Conservation (phyloP, 75 land plant genomes). For the Pinus tabuliformis region DNA sequence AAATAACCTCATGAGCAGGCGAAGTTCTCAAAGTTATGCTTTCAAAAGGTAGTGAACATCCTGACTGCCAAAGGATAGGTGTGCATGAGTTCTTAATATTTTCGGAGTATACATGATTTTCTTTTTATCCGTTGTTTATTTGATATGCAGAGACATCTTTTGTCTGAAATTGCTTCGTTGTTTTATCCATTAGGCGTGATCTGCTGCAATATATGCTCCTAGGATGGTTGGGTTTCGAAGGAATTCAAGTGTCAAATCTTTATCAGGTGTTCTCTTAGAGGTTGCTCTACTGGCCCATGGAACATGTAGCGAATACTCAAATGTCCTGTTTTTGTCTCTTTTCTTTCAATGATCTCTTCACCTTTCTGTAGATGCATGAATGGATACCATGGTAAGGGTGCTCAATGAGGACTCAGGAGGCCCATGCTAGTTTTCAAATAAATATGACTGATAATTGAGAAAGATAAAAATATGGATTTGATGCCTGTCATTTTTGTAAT, state of each 20-base stretch:
- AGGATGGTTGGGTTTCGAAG: background rate
- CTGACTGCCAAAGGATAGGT: constrained; percentile 92
- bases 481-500: background rate
- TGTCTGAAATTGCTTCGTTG: constrained; percentile 25
- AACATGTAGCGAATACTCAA: background rate
- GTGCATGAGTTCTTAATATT: background rate
- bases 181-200: background rate
- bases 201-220: background rate
- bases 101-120: background rate
- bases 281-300: constrained; percentile 20
- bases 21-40: constrained; percentile 66
- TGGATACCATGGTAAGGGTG: background rate
- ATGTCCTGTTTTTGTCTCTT: background rate
- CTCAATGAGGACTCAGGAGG: background rate
- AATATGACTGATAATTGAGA: background rate
- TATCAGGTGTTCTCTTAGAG: constrained; percentile 80
- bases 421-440: background rate
- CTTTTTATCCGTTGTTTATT: constrained; percentile 2
- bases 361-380: background rate
- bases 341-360: background rate
- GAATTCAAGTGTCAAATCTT: background rate
- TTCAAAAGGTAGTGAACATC: constrained; percentile 57
- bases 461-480: background rate
- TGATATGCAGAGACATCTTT: constrained; percentile 53
- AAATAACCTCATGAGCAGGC: constrained; percentile 47